phyloP scores from a whole-genome alignment of 208 protist genomes.

The Herpetomonas samuelpessoai region DNA sequence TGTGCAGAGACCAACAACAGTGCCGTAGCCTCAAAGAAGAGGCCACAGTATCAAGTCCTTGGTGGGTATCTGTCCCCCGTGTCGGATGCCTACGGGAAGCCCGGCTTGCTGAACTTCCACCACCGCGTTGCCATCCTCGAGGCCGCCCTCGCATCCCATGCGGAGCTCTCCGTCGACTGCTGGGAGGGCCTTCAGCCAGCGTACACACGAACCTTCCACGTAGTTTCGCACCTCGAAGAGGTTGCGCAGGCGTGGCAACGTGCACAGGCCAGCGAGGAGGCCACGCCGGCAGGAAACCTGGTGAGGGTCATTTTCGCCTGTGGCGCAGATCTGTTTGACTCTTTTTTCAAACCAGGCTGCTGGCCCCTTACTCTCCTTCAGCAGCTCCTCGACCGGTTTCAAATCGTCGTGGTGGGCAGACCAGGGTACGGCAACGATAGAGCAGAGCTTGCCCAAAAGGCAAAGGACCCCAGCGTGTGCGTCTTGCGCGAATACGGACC shows the following conservation, averaged over 20 bases:
- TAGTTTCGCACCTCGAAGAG: constrained; percentile 65
- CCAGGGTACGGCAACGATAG: background rate
- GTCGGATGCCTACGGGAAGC: constrained; percentile 71
- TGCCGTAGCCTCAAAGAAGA: background rate
- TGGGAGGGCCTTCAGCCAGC: constrained; percentile 70
- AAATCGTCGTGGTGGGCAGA: constrained; percentile 37
- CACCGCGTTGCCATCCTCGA: constrained; percentile 43
- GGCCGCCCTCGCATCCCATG: constrained; percentile 31
- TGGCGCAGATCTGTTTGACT: constrained; percentile 71
- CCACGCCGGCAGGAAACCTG: constrained; percentile 11
- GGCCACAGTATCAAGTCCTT: constrained; percentile 23
- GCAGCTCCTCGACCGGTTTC: constrained; percentile 51
- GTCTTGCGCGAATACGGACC: constrained; percentile 15
- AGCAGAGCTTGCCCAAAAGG: background rate
- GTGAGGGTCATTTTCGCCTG: constrained; percentile 61
- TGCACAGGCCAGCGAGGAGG: constrained; percentile 14
- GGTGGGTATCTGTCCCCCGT: constrained; percentile 86
- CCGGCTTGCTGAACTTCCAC: constrained; percentile 35
- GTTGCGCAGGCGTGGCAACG: constrained; percentile 45
- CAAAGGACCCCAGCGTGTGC: constrained; percentile 1
- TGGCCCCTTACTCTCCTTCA: constrained; percentile 63
- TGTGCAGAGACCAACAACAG: background rate
- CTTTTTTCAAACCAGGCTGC: constrained; percentile 63
- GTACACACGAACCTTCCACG: constrained; percentile 62
- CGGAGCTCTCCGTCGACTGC: constrained; percentile 46